Evolutionary conservation across 192 early-diverging fungal genomes (phyloP), one percentile per base, ranked within the genome.

Genomic region (Funneliformis geosporum): DNA sequence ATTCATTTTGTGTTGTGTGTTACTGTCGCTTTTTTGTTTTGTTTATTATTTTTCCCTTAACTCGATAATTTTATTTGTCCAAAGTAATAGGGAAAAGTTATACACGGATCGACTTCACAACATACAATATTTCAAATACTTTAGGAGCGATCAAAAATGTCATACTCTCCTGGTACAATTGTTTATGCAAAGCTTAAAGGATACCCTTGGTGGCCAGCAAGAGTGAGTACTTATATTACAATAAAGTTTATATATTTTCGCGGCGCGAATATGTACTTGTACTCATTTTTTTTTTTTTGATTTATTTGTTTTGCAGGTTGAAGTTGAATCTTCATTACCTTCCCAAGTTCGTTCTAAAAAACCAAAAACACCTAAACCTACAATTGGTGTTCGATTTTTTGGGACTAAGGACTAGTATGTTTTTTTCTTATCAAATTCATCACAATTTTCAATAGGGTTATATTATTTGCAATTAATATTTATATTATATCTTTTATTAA

Each of bases 131-230:
- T 25, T 60, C 23, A 16, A n/a, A 60, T 60, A 38, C 25, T 27
- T 25, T 33, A 5, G 33, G 64, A 38, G 2, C 64, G 64, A 66
- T 66, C 64, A 25, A 66, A 1, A 43, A 69, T 69, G 67, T 69
- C 67, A 40, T 87, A 89, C 79, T 71, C 84, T 10, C 83, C 86
- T 64, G 89, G 89, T 65, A 84, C 84, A 11, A 82, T 81, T 27
- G 88, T 91, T 55, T 89, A 88, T 82, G 88, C 88, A 67, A 89
- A 91, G 67, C 80, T 89, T 50, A 88, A 87, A 66, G 90, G 90
- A 4, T 89, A 85, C 66, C 88, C 88, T 42, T 89, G 90, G 90
- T 89, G 90, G 88, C 90, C 90, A 5, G 90, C 90, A 64, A 82
- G 85, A 76, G 90, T 88, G 86, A 88, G 85, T 80, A 78, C 2